Conservation (phyloP, 768 basidiomycete genomes). For the Russula virescens region DNA sequence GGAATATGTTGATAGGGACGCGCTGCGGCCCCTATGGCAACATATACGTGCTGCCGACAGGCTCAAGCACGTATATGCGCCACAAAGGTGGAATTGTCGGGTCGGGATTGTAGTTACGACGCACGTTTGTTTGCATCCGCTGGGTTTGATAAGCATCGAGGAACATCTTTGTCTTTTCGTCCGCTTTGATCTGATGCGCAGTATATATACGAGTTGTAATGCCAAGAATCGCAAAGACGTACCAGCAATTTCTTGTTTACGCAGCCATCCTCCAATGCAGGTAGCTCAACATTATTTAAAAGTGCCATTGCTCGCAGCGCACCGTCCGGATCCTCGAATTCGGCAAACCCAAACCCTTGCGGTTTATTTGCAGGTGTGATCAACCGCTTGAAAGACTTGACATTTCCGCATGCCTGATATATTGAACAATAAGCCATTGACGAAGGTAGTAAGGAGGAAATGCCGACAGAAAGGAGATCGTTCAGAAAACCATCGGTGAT, state of each 20-base stretch:
- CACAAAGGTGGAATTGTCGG: constrained; percentile 7
- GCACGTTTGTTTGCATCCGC: constrained; percentile 76
- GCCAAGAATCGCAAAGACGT: constrained; percentile 34
- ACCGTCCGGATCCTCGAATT: constrained; percentile 89
- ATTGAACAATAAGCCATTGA: background rate
- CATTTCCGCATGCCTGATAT: constrained; percentile 77
- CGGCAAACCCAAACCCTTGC: constrained; percentile 95
- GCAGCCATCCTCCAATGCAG: constrained; percentile 54
- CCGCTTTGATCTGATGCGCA: constrained; percentile 81
- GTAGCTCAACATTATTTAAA: constrained; percentile 58
- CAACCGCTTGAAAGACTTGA: constrained; percentile 87
- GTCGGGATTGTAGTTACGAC: constrained; percentile 30
- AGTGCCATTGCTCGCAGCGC: constrained; percentile 71
- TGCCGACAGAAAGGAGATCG: constrained; percentile 67
- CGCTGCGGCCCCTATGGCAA: constrained; percentile 1
- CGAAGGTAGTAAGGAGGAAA: background rate
- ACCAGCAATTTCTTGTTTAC: constrained; percentile 64
- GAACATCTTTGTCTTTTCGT: constrained; percentile 88
- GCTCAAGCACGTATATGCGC: background rate
- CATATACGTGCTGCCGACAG: background rate
- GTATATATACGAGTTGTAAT: constrained; percentile 27
- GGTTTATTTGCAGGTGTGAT: constrained; percentile 91
- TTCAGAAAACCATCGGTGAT: constrained; percentile 81
- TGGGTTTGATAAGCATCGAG: constrained; percentile 80
- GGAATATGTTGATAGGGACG: background rate